Base-by-base conservation (phyloP, 2,329 filamentous ascomycete genomes). In the Aspergillus arachidicola region DNA sequence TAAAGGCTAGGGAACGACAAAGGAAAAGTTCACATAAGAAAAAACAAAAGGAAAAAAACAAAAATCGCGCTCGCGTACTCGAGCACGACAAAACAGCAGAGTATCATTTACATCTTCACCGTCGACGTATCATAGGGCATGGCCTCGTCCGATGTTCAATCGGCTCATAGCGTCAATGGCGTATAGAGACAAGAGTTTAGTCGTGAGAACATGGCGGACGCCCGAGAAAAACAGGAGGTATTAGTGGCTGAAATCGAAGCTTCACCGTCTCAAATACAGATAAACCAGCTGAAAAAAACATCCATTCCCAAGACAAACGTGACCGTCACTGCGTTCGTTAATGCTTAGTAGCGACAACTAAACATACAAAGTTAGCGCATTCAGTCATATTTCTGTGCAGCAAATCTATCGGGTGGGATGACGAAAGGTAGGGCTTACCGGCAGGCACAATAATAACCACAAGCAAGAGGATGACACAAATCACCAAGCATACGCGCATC, bases 401-500 rank as follows among this genome's bases (percentile, higher is more conserved):
- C 36, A 61, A 50, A 23, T 7, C 6, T 19, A 38, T 45, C 43
- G 54, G 34, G 36, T 57, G 48, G 55, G 58, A 36, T 10, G 7
- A 45, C 9, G n/a, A 48, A 28, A 57, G 53, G 58, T 62, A 45
- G 34, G 43, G 81, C 89, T 76, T 88, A 97, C 94, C 93, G 71
- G 91, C 86, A 69, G 95, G 95, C 72, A 98, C 89, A 76, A 99
- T 95, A 78, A 99, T 98, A 79, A 99, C 87, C 72, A 96, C 83
- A 71, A 99, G 87, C 72, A 99, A 85, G 71, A 98, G 87, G 79
- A 98, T 91, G 80, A 99, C 91, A 75, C 94, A 95, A 64, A 89
- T 85, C 76, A 96, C 91, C 67, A 99, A 85, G 83, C 94, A 98
- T 85, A 97, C 95, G 80, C 95, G 90, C 95, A 99, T 99, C 89